Evolutionary conservation across 352 stramenopile species (phyloP), one percentile per base, ranked within the genome.

Genomic region (Thalassiosira delicatula): DNA sequence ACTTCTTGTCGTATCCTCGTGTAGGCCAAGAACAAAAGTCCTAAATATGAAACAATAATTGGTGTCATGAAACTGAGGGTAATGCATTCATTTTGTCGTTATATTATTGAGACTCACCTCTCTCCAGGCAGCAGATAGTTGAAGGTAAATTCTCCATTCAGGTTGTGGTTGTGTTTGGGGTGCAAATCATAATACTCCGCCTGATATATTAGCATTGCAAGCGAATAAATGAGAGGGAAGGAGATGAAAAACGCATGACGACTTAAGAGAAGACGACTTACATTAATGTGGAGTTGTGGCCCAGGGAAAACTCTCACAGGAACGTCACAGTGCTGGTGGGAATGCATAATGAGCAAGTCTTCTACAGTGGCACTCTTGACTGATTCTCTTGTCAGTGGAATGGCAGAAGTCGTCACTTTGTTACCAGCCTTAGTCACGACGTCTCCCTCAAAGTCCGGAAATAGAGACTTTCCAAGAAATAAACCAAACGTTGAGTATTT

Each of bases 161-260:
- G 37, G 53, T 84, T 87, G 19, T 65, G 14, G 25, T 25, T 14
- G 35, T 80, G 70, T 17, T 56, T 37, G 44, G 77, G 79, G 42
- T 87, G 81, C 25, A 87, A 42, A 59, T 87, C 81, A n/a, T 87
- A 87, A 35, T 60, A 77, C 37, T 87, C 80, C n/a, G 75, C 33
- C 75, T 83, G 35, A 49, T n/a, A n/a, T n/a, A n/a, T n/a, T n/a
- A n/a, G n/a, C n/a, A n/a, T n/a, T n/a, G n/a, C n/a, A n/a, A 60
- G 30, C 17, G 14, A 25, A 30, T 44, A 60, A 30, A 51, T n/a
- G n/a, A n/a, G n/a, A n/a, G n/a, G n/a, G n/a, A n/a, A n/a, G n/a
- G n/a, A n/a, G n/a, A n/a, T n/a, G n/a, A n/a, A n/a, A n/a, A n/a
- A n/a, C n/a, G n/a, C n/a, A n/a, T n/a, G n/a, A n/a, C n/a, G n/a